These are phyloP conservation scores for Candida mesenterica DNA, from an alignment of 1,139 yeast genomes.

Conservation along the genomic window DNA sequence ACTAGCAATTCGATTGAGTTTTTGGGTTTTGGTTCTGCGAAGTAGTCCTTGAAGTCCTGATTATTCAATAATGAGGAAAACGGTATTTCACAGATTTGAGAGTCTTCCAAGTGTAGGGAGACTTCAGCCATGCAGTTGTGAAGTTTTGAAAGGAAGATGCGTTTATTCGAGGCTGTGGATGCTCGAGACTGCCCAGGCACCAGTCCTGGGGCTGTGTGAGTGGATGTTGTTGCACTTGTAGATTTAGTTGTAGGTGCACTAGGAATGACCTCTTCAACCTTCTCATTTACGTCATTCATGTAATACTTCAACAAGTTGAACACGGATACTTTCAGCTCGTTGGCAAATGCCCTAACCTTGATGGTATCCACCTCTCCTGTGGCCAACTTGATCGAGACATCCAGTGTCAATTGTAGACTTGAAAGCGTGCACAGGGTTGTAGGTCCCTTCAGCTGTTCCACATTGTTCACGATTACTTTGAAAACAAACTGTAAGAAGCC, in stretches of 20 bases:
- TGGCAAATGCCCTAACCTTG: slow-evolving; percentile 23
- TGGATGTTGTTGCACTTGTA: too few relatives aligned
- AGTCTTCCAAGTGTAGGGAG: slow-evolving; percentile 33
- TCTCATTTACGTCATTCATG: too few relatives aligned
- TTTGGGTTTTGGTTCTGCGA: slow-evolving; percentile 21
- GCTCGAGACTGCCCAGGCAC: neutral
- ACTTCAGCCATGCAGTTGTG: slow-evolving; percentile 20
- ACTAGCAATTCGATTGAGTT: slow-evolving; percentile 28
- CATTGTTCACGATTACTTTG: slow-evolving; percentile 11
- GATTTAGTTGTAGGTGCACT: too few relatives aligned
- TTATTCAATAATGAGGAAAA: slow-evolving; percentile 28
- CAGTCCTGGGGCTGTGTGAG: too few relatives aligned
- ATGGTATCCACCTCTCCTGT: slow-evolving; percentile 23
- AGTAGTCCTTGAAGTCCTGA: slow-evolving; percentile 27
- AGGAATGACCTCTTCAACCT: too few relatives aligned
- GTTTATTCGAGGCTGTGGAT: neutral
- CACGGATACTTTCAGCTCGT: slow-evolving; percentile 27
- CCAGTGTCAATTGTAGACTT: slow-evolving; percentile 23
- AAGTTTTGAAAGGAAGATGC: slow-evolving; percentile 10
- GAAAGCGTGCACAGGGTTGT: slow-evolving; percentile 13
- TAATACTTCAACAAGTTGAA: slow-evolving; percentile 24
- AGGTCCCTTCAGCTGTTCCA: slow-evolving; percentile 10
- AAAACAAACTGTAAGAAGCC: slow-evolving; percentile 13
- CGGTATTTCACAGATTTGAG: slow-evolving; percentile 34
- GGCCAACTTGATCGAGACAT: slow-evolving; percentile 19